Evolutionary conservation across 495 filamentous ascomycete genomes (phyloP), one percentile per base, ranked within the genome.

Genomic region (Aeminium ludgeri): DNA sequence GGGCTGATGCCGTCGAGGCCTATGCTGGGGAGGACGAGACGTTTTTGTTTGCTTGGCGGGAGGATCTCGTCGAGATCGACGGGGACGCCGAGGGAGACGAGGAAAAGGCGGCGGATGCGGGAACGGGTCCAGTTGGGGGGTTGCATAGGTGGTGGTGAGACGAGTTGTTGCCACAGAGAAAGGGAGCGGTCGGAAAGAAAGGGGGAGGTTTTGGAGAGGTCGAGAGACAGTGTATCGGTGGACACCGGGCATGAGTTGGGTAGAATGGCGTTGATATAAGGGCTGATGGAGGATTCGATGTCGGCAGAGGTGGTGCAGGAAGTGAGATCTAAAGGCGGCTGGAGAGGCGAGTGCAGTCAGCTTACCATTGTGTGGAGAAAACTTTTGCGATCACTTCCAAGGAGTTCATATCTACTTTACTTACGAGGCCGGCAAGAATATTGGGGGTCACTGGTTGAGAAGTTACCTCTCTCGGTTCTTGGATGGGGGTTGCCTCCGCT

Each of bases 61-160:
- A 96, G 71, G 45, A 96, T 95, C 63, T 96, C 89, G 59, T 99
- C 89, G 2, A 99, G 69, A 50, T 99, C 89, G 35, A 99, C 79
- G 4, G 89, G 89, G 1, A 99, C 89, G 12, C 89, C 89, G 3
- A 99, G 71, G 10, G 83, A 92, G 30, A 99, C 89, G 27, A 99
- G 74, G 60, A 99, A 99, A 30, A 96, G 73, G 8, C 89, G 81
- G 39, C 89, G 82, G 54, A 95, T 96, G 38, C 87, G 85, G 36
- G 83, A 93, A 42, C 91, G 84, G 45, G 93, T 85, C 89, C 89
- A 99, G 60, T 99, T 87, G 0, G 91, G 87, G 1, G 89, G 91
- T 56, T 92, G 86, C 20, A 96, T 73, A 2, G 89, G 86, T 0
- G 89, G 89, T 16, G 89, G 87, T 1, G 87, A 86, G 13, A 91